Percentiles rank a stretch among this genome's conserved stretches.
phyloP scores from a whole-genome alignment of 2,329 filamentous ascomycete species.

The Ascochyta fabae region DNA sequence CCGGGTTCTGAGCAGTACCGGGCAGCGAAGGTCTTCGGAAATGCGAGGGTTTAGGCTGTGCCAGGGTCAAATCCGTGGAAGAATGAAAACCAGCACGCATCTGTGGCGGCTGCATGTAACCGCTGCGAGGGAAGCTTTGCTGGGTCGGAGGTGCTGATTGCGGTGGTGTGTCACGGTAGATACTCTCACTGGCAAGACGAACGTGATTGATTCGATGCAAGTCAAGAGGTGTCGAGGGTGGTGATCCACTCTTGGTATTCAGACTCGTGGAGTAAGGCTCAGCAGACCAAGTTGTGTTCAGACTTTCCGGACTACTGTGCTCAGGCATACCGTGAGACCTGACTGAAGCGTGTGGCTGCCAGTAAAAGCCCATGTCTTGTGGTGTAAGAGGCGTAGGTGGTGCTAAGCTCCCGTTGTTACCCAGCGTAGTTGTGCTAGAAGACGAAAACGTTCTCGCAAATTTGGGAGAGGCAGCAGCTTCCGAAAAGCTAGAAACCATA shows the following conservation, averaged over 20 bases:
- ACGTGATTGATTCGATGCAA: slow-evolving; percentile 38
- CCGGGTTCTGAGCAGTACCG: slow-evolving; percentile 33
- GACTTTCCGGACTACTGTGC: slow-evolving; percentile 50
- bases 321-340: slow-evolving; percentile 42
- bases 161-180: slow-evolving; percentile 56
- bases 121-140: slow-evolving; percentile 51
- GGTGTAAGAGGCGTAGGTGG: slow-evolving; percentile 58
- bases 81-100: slow-evolving; percentile 43
- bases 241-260: slow-evolving; percentile 50
- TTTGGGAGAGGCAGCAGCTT: slow-evolving; percentile 57
- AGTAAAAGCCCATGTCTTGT: slow-evolving; percentile 48
- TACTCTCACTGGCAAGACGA: slow-evolving; percentile 39
- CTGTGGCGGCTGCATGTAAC: slow-evolving; percentile 47
- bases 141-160: slow-evolving; percentile 60
- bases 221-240: slow-evolving; percentile 55
- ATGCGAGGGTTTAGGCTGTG: slow-evolving; percentile 46
- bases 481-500: slow-evolving; percentile 53
- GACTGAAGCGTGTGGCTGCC: slow-evolving; percentile 48
- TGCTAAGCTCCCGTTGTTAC: slow-evolving; percentile 51
- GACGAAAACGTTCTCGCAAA: slow-evolving; percentile 50
- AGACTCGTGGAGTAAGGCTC: slow-evolving; percentile 43
- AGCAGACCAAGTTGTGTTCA: slow-evolving; percentile 45
- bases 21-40: slow-evolving; percentile 47
- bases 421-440: slow-evolving; percentile 45
- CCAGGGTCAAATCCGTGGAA: slow-evolving; percentile 42